Conservation (phyloP, 768 basidiomycete species). For the Suillus weaverae region DNA sequence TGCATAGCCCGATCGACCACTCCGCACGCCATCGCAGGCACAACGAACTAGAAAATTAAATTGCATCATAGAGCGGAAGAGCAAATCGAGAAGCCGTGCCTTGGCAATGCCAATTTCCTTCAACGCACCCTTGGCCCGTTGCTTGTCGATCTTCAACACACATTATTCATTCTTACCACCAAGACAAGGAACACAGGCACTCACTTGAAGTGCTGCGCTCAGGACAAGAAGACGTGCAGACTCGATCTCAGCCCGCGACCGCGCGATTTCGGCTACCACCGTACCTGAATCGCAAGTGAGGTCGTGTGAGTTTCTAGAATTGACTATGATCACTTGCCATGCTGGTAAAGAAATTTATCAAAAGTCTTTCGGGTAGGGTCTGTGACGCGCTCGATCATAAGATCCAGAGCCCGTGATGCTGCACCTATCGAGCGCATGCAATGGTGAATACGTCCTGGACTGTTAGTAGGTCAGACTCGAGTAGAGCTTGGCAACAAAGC, state of each 20-base stretch:
- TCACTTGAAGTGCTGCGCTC: conserved; percentile 84
- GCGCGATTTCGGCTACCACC: conserved; percentile 87
- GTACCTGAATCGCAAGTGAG: conserved; percentile 53
- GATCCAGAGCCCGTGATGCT: conserved; percentile 80
- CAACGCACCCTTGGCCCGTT: conserved; percentile 89
- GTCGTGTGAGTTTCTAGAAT: neutral
- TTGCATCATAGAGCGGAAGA: neutral
- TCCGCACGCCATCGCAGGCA: conserved; percentile 84
- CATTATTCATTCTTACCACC: neutral
- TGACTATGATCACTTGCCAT: conserved; percentile 53
- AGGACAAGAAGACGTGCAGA: conserved; percentile 83
- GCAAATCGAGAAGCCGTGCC: conserved; percentile 42
- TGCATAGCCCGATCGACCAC: conserved; percentile 97
- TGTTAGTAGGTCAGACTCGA: conserved; percentile 28
- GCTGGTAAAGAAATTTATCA: conserved; percentile 87
- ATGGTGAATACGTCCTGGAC: conserved; percentile 94
- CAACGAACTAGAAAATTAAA: conserved; percentile 68
- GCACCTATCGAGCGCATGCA: conserved; percentile 97
- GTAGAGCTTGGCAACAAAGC: neutral
- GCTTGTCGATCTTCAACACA: conserved; percentile 75
- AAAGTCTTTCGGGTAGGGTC: conserved; percentile 91
- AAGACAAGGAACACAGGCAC: conserved; percentile 7
- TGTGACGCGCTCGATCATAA: conserved; percentile 90
- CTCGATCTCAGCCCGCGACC: conserved; percentile 93
- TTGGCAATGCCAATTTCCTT: conserved; percentile 99